These are phyloP conservation scores for Akebia trifoliata DNA, from an alignment of 164 flowering plant species.

Conservation along the genomic window DNA sequence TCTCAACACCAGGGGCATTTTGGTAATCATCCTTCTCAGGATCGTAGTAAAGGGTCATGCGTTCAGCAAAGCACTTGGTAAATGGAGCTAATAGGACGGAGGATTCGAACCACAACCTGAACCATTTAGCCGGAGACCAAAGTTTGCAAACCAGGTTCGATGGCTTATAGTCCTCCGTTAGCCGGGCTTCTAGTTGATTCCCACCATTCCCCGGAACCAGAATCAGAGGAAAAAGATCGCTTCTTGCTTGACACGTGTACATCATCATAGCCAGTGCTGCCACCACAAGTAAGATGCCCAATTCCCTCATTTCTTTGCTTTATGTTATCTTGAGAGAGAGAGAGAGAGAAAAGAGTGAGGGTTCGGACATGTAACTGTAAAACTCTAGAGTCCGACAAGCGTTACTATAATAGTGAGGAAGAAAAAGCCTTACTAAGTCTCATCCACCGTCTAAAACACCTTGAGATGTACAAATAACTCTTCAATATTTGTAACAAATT, in stretches of 20 bases:
- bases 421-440: too few species aligned
- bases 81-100: constrained; percentile 56
- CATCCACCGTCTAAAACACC: too few species aligned
- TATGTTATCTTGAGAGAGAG: background rate
- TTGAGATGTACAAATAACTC: too few species aligned
- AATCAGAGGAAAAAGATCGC: constrained; percentile 57
- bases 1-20: constrained; percentile 76
- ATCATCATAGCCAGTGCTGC: constrained; percentile 22
- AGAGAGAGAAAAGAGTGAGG: too few species aligned
- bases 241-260: constrained; percentile 30
- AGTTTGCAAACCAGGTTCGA: constrained; percentile 49
- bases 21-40: constrained; percentile 50
- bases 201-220: constrained; percentile 85
- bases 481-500: too few species aligned
- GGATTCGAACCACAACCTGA: constrained; percentile 85
- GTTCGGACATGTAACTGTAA: too few species aligned
- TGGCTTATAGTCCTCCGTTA: constrained; percentile 53
- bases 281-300: background rate
- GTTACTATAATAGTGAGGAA: too few species aligned
- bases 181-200: constrained; percentile 76
- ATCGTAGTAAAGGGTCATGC: constrained; percentile 71
- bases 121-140: constrained; percentile 58
- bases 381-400: too few species aligned
- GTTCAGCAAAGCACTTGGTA: constrained; percentile 68
- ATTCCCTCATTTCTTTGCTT: constrained; percentile 10